A percentile compares a stretch with the other conserved stretches of the same genome.
phyloP scores from a whole-genome alignment of 495 filamentous ascomycete genomes.

The Penicillium antarcticum region DNA sequence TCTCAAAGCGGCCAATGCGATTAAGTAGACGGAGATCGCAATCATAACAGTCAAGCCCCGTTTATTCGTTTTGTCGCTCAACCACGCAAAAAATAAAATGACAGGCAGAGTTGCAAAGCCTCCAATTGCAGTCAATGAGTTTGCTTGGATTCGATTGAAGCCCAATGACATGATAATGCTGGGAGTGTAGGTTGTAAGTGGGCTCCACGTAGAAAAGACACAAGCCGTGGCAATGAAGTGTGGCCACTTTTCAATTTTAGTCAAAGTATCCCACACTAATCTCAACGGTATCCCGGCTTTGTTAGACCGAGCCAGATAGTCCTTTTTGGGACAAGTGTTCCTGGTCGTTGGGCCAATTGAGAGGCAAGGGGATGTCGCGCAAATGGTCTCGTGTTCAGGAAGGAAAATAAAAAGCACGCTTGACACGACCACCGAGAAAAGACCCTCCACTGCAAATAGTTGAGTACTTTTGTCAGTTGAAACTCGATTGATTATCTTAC shows the following conservation, averaged over 20 bases:
- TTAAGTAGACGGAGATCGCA: conserved; percentile 21
- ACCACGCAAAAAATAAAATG: conserved; percentile 29
- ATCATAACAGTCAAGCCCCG: conserved; percentile 24
- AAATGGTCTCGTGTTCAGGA: background rate
- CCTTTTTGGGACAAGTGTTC: background rate
- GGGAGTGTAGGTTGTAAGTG: conserved; percentile 37
- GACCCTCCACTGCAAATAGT: conserved; percentile 36
- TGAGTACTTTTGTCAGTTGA: background rate
- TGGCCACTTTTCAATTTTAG: conserved; percentile 26
- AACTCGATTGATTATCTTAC: conserved; percentile 1
- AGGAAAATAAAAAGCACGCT: background rate
- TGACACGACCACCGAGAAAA: conserved; percentile 42
- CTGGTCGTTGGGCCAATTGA: background rate
- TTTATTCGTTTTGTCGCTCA: conserved; percentile 18
- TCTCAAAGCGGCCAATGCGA: conserved; percentile 16
- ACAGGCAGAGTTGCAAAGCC: conserved; percentile 27
- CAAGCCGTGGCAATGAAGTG: conserved; percentile 35
- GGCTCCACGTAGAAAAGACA: conserved; percentile 35
- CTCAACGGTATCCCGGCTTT: conserved; percentile 5
- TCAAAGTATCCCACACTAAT: conserved; percentile 15
- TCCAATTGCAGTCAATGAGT: conserved; percentile 35
- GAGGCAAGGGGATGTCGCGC: too few relatives aligned
- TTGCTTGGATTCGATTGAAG: conserved; percentile 25
- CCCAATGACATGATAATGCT: conserved; percentile 35
- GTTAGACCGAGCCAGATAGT: background rate